These are phyloP conservation scores for Entamoeba histolytica DNA, from an alignment of 208 protist genomes.

Conservation along the genomic window DNA sequence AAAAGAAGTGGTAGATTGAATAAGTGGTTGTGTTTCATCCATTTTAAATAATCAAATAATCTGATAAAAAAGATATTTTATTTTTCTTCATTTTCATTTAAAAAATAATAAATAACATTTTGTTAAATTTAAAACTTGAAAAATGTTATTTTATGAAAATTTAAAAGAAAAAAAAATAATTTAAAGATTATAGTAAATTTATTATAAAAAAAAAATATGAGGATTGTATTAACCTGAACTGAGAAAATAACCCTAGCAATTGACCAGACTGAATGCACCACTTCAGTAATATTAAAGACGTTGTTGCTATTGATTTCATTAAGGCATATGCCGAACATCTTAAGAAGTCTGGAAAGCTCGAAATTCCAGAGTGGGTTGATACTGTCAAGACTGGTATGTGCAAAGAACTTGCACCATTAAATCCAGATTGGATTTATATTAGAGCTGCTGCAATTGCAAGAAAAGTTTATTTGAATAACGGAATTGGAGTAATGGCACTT, in stretches of 20 bases:
- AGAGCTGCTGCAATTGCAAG: slow-evolving; percentile 7
- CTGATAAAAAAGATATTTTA: too few relatives aligned
- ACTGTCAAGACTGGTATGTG: neutral
- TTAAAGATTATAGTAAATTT: too few relatives aligned
- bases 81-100: too few relatives aligned
- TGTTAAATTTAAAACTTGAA: too few relatives aligned
- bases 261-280: neutral
- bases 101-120: too few relatives aligned
- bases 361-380: neutral
- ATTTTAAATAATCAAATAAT: neutral
- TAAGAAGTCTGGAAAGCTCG: neutral
- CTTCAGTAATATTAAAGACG: neutral
- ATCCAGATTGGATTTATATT: slow-evolving; percentile 19
- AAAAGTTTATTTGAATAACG: neutral
- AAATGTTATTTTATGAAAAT: too few relatives aligned
- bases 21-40: neutral
- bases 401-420: slow-evolving; percentile 9
- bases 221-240: too few relatives aligned
- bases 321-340: slow-evolving; percentile 1
- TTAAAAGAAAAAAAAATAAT: too few relatives aligned
- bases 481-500: slow-evolving; percentile 1
- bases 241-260: neutral
- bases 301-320: slow-evolving; percentile 4
- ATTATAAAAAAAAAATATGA: too few relatives aligned
- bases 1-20: neutral